Conservation (phyloP, 2,329 filamentous ascomycete genomes). For the Helicocarpus griseus region DNA sequence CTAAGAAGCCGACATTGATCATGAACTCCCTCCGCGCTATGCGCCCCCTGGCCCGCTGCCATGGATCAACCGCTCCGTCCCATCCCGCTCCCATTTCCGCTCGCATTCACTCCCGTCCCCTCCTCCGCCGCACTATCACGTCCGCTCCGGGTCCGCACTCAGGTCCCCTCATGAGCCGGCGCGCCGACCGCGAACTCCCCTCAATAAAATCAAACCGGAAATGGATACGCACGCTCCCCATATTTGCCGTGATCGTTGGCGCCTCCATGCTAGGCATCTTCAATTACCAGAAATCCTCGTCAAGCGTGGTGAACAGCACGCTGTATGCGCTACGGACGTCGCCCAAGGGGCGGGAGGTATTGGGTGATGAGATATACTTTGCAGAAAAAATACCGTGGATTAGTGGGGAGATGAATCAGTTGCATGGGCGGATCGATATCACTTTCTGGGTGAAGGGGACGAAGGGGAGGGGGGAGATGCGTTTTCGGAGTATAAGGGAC, state of each 20-base stretch:
- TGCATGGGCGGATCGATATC: slow-evolving; percentile 85
- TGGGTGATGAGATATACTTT: slow-evolving; percentile 85
- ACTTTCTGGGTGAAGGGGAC: slow-evolving; percentile 77
- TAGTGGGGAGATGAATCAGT: slow-evolving; percentile 78
- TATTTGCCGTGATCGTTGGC: slow-evolving; percentile 66
- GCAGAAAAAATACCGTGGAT: slow-evolving; percentile 73
- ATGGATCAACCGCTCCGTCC: not conserved
- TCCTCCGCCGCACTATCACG: slow-evolving; percentile 35
- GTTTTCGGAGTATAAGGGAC: slow-evolving; percentile 66
- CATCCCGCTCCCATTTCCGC: not conserved
- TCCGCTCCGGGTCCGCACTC: slow-evolving; percentile 41
- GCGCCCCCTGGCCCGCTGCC: slow-evolving; percentile 14
- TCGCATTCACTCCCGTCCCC: slow-evolving; percentile 5
- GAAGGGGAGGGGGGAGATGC: slow-evolving; percentile 60
- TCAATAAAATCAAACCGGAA: slow-evolving; percentile 39
- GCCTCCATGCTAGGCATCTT: slow-evolving; percentile 77
- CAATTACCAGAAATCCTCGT: slow-evolving; percentile 97
- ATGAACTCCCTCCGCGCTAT: slow-evolving; percentile 5
- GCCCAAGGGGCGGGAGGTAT: slow-evolving; percentile 58
- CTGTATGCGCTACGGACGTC: slow-evolving; percentile 87
- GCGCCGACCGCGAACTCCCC: slow-evolving; percentile 45
- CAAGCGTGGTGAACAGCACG: slow-evolving; percentile 73
- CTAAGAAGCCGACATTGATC: not conserved
- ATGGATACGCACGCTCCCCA: slow-evolving; percentile 65
- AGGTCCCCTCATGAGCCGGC: slow-evolving; percentile 43